These are phyloP conservation scores for Plasmopara halstedii DNA, from an alignment of 352 stramenopile species.

Conservation along the genomic window DNA sequence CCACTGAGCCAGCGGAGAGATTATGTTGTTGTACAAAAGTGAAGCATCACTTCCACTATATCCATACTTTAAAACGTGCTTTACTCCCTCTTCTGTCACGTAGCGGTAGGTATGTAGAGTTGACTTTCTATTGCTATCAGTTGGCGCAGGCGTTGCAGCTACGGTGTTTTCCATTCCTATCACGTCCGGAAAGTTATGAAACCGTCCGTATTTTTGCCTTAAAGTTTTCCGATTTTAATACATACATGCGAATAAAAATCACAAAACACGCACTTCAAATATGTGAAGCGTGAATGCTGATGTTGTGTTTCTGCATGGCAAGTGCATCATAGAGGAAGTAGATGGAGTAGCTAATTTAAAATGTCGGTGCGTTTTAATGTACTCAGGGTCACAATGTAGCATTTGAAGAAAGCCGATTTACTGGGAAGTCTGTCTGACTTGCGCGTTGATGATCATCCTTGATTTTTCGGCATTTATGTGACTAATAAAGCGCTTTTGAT, in stretches of 20 bases:
- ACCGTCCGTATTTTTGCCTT: no score
- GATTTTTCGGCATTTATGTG: slow-evolving; percentile 26
- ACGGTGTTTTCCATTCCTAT: no score
- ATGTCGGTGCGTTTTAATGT: slow-evolving; percentile 42
- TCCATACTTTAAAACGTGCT: slow-evolving; percentile 68
- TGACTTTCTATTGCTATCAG: no score
- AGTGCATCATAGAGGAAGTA: slow-evolving; percentile 20
- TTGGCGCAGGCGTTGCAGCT: no score
- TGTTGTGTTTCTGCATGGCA: slow-evolving; percentile 41
- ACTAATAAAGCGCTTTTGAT: slow-evolving; percentile 13
- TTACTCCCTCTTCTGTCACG: slow-evolving; percentile 60
- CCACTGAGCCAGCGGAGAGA: slow-evolving; percentile 67
- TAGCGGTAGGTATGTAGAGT: slow-evolving; percentile 40
- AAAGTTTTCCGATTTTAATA: no score
- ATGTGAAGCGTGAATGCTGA: slow-evolving; percentile 50
- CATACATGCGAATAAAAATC: no score
- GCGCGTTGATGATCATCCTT: slow-evolving; percentile 29
- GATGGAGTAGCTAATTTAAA: slow-evolving; percentile 10
- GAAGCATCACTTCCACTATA: slow-evolving; percentile 82
- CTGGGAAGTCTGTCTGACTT: slow-evolving; percentile 47
- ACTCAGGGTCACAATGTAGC: slow-evolving; percentile 40
- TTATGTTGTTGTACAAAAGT: slow-evolving; percentile 76
- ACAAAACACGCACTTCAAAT: no score
- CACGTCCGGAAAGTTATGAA: no score
- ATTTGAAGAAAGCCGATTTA: slow-evolving; percentile 31